Conservation (phyloP, 306 rosid genomes). For the Glycine soja region DNA sequence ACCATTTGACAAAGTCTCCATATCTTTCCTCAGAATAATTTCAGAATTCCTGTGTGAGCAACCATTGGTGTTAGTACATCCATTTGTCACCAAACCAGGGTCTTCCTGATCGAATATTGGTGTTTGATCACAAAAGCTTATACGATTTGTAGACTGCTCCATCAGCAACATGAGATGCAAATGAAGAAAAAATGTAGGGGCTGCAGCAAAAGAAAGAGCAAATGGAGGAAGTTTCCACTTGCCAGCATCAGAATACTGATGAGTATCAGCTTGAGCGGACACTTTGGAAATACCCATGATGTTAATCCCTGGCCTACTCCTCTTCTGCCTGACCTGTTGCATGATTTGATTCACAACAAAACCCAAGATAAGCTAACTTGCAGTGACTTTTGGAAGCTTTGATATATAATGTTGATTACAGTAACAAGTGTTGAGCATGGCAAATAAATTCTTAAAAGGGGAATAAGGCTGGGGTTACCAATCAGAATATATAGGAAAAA, state of each 20-base stretch:
- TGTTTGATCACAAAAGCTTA: slow-evolving; percentile 56
- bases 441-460: slow-evolving; percentile 6
- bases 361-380: slow-evolving; percentile 37
- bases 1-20: slow-evolving; percentile 43
- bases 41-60: slow-evolving; percentile 51
- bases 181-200: slow-evolving; percentile 79
- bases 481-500: slow-evolving; percentile 23
- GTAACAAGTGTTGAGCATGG: slow-evolving; percentile 23
- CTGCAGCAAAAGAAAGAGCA: slow-evolving; percentile 82
- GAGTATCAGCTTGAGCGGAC: slow-evolving; percentile 53
- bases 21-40: slow-evolving; percentile 47
- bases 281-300: slow-evolving; percentile 65
- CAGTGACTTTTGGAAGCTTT: slow-evolving; percentile 28
- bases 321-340: slow-evolving; percentile 64
- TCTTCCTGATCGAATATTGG: slow-evolving; percentile 55
- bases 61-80: slow-evolving; percentile 48
- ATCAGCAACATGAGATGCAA: slow-evolving; percentile 87
- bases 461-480: background rate
- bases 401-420: slow-evolving; percentile 19
- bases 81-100: slow-evolving; percentile 53
- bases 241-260: slow-evolving; percentile 52
- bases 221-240: slow-evolving; percentile 70
- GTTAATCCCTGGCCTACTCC: slow-evolving; percentile 62
- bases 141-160: slow-evolving; percentile 63
- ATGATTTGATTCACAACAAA: slow-evolving; percentile 45